phyloP scores from a whole-genome alignment of 768 basidiomycete genomes.

The Kwoniella mangroviensis region DNA sequence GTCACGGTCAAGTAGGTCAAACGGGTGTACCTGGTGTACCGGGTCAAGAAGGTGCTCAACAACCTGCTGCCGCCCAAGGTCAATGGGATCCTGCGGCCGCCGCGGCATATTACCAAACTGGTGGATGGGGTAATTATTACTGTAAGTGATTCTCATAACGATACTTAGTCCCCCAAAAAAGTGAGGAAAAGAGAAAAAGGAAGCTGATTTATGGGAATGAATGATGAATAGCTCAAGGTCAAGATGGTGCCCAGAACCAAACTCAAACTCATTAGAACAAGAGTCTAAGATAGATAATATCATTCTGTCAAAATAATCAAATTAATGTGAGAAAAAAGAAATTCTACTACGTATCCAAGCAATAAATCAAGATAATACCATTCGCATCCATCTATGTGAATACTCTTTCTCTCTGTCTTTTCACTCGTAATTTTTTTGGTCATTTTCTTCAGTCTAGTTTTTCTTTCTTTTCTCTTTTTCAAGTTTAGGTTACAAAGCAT shows the following conservation, averaged over 20 bases:
- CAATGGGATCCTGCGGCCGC: slow-evolving; percentile 45
- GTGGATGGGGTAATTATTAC: slow-evolving; percentile 49
- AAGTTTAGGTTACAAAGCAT: background rate
- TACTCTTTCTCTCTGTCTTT: no score
- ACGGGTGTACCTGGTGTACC: slow-evolving; percentile 7
- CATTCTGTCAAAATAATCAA: no score
- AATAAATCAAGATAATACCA: no score
- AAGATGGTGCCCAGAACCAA: slow-evolving; percentile 25
- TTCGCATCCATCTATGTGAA: no score
- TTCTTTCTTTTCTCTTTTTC: background rate
- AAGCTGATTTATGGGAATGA: no score
- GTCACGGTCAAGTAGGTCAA: background rate
- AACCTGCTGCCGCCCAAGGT: slow-evolving; percentile 16
- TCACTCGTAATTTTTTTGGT: no score
- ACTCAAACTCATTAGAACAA: slow-evolving; percentile 20
- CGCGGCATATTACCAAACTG: slow-evolving; percentile 35
- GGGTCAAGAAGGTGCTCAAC: slow-evolving; percentile 6
- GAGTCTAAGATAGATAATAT: no score
- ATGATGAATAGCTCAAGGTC: slow-evolving; percentile 26
- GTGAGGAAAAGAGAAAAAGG: no score
- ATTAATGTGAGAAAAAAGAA: no score
- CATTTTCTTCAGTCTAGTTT: no score
- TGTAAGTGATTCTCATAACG: slow-evolving; percentile 23
- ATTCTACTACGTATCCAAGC: no score
- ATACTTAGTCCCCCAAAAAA: no score